Conservation (phyloP, 345 rosid genomes). For the Arabis hirsuta region DNA sequence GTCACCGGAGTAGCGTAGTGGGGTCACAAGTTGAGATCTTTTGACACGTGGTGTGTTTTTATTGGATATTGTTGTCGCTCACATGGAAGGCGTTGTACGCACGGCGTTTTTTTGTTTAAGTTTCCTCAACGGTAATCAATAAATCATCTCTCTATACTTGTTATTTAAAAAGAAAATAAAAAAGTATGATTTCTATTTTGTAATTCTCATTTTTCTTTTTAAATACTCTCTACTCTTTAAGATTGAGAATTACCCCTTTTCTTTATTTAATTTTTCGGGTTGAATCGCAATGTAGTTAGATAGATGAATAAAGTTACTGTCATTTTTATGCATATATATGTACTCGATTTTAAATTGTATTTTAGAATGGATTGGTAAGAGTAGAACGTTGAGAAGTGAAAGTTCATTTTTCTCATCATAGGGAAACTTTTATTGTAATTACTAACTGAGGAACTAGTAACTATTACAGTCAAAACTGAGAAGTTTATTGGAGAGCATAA, state of each 20-base stretch:
- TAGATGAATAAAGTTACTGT: slow-evolving; percentile 25
- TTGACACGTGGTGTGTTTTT: slow-evolving; percentile 49
- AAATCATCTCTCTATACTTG: slow-evolving; percentile 23
- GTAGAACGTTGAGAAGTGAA: not conserved
- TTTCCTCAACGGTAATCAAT: slow-evolving; percentile 41
- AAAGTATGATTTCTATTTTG: slow-evolving; percentile 27
- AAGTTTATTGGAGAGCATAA: not conserved
- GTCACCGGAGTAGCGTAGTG: slow-evolving; percentile 60
- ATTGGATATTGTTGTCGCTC: slow-evolving; percentile 34
- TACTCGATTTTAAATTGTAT: slow-evolving; percentile 4
- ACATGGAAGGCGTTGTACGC: slow-evolving; percentile 44
- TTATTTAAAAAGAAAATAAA: not conserved
- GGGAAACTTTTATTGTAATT: not conserved
- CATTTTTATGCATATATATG: slow-evolving; percentile 24
- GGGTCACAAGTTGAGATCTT: slow-evolving; percentile 77
- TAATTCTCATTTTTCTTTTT: not conserved
- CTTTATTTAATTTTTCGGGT: not conserved
- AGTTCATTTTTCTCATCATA: slow-evolving; percentile 16
- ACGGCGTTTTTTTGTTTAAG: slow-evolving; percentile 28
- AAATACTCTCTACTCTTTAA: slow-evolving; percentile 23
- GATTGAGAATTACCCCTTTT: slow-evolving; percentile 19
- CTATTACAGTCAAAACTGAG: not conserved
- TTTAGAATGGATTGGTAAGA: not conserved
- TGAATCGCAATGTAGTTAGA: slow-evolving; percentile 30
- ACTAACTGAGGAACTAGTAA: no score